Evolutionary conservation across 139 green algal species (phyloP).

Genomic region (Chlamydomonas incerta): DNA sequence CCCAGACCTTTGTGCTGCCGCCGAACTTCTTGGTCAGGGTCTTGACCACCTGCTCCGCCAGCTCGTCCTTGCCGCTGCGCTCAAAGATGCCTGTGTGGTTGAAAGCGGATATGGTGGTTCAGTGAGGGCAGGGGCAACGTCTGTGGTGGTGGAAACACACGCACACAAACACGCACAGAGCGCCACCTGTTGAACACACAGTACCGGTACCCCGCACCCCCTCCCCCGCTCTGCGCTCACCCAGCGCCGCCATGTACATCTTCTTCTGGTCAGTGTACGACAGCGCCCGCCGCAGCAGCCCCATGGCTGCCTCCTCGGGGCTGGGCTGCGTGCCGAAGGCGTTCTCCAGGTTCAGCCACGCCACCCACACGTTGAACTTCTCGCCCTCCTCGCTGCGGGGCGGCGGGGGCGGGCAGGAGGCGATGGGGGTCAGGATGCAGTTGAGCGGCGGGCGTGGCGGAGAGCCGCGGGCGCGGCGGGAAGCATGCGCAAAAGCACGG

Average conservation of each 20-base stretch:
- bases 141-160: too few relatives aligned
- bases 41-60: slow-evolving; percentile 74
- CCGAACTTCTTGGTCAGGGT: slow-evolving; percentile 88
- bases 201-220: too few relatives aligned
- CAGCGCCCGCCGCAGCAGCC: slow-evolving; percentile 84
- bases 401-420: background rate
- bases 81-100: slow-evolving; percentile 61
- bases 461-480: background rate
- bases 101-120: too few relatives aligned
- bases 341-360: slow-evolving; percentile 95
- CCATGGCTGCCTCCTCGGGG: slow-evolving; percentile 80
- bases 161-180: too few relatives aligned
- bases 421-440: background rate
- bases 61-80: slow-evolving; percentile 53
- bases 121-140: too few relatives aligned
- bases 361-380: slow-evolving; percentile 97
- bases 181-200: too few relatives aligned
- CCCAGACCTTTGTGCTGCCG: slow-evolving; percentile 89
- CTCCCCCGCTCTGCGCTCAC: background rate
- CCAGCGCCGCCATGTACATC: slow-evolving; percentile 71
- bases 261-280: slow-evolving; percentile 87
- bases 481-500: too few relatives aligned
- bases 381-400: slow-evolving; percentile 81
- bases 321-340: slow-evolving; percentile 74
- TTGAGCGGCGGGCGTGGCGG: background rate